Conservation (phyloP, 306 rosid genomes). For the Fragaria ananassa region DNA sequence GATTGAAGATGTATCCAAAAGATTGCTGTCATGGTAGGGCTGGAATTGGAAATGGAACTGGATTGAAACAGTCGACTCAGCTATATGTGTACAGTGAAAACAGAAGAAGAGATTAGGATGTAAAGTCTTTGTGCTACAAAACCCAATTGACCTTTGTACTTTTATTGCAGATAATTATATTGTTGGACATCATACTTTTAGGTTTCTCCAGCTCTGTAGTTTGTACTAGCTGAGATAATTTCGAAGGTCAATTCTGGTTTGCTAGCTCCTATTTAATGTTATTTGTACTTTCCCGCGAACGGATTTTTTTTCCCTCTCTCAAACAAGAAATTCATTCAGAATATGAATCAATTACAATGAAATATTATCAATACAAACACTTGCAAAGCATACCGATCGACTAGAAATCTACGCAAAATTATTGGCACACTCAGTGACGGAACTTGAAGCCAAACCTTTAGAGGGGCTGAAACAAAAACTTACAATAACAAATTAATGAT, state of each 20-base stretch:
- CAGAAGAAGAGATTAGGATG: slow-evolving; percentile 26
- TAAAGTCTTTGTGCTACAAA: slow-evolving; percentile 9
- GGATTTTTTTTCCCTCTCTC: too few relatives aligned
- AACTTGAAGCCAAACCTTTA: too few relatives aligned
- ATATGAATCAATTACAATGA: too few relatives aligned
- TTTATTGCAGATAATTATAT: slow-evolving; percentile 34
- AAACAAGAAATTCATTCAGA: too few relatives aligned
- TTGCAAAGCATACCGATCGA: too few relatives aligned
- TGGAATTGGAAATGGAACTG: slow-evolving; percentile 28
- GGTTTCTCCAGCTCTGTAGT: neutral
- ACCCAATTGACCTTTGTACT: slow-evolving; percentile 33
- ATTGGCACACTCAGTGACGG: too few relatives aligned
- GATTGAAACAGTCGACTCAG: slow-evolving; percentile 17
- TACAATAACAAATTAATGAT: too few relatives aligned
- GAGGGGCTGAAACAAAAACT: too few relatives aligned
- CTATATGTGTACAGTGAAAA: slow-evolving; percentile 21
- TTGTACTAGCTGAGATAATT: neutral
- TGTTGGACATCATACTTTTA: neutral
- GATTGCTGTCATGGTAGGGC: slow-evolving; percentile 29
- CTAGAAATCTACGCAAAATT: too few relatives aligned
- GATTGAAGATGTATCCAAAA: neutral
- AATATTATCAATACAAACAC: too few relatives aligned
- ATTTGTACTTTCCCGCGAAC: neutral
- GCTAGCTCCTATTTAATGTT: neutral
- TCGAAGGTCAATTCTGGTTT: slow-evolving; percentile 1